phyloP scores from a whole-genome alignment of 768 basidiomycete species.

The Auriscalpium vulgare region DNA sequence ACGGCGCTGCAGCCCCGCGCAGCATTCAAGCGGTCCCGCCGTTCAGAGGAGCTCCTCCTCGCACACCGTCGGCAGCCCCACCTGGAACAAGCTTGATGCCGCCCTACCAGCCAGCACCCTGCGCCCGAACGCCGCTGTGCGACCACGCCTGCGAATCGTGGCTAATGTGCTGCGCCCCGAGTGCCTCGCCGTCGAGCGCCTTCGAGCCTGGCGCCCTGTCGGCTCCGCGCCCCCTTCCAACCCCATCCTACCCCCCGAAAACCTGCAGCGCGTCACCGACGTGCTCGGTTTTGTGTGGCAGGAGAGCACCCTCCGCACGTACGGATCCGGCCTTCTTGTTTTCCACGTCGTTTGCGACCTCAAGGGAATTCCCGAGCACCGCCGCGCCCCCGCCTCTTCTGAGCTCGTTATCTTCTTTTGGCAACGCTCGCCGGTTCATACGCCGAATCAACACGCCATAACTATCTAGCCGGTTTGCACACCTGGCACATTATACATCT shows the following conservation, averaged over 20 bases:
- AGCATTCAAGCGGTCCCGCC: too few relatives aligned
- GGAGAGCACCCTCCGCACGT: constrained; percentile 24
- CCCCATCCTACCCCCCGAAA: constrained; percentile 6
- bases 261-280: constrained; percentile 18
- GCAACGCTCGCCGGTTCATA: too few relatives aligned
- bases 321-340: constrained; percentile 29
- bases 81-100: too few relatives aligned
- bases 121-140: constrained; percentile 3
- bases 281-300: constrained; percentile 24
- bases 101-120: too few relatives aligned
- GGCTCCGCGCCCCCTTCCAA: neutral
- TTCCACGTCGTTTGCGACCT: constrained; percentile 35
- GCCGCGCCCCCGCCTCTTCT: constrained; percentile 10
- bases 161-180: constrained; percentile 3
- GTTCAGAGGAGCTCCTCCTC: too few relatives aligned
- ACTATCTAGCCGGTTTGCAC: constrained; percentile 30
- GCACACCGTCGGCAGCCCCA: too few relatives aligned
- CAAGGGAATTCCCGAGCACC: constrained; percentile 22
- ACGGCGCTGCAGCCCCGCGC: too few relatives aligned
- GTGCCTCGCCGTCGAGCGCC: constrained; percentile 6
- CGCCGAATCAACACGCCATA: constrained; percentile 23
- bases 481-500: constrained; percentile 43
- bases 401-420: too few relatives aligned
- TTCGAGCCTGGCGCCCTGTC: constrained; percentile 4
- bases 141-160: too few relatives aligned